These are phyloP conservation scores for Gynochthodes officinalis DNA, from an alignment of 257 asterid species.

Conservation along the genomic window DNA sequence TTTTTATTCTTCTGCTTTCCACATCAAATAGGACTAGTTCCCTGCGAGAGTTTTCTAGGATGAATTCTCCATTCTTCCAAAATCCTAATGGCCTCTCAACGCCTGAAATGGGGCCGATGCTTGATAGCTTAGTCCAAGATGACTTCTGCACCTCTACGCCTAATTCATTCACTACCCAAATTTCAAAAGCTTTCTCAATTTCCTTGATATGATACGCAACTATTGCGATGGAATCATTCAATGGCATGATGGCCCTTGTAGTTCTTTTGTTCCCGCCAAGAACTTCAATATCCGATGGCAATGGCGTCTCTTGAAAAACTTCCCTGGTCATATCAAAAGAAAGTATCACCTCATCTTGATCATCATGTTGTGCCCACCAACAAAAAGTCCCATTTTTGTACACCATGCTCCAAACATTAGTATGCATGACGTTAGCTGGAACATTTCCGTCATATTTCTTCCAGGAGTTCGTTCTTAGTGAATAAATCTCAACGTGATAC, in stretches of 20 bases:
- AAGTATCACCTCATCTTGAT: conserved; percentile 39
- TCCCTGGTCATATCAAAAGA: conserved; percentile 38
- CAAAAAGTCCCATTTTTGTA: conserved; percentile 44
- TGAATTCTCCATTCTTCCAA: conserved; percentile 32
- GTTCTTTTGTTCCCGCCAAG: conserved; percentile 42
- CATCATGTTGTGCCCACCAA: conserved; percentile 62
- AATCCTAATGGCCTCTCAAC: conserved; percentile 59
- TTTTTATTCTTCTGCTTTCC: conserved; percentile 17
- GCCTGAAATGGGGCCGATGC: conserved; percentile 43
- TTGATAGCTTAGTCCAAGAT: conserved; percentile 34
- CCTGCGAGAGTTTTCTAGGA: conserved; percentile 37
- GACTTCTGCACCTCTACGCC: conserved; percentile 22
- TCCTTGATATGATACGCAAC: conserved; percentile 39
- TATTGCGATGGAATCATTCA: conserved; percentile 37
- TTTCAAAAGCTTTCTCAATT: conserved; percentile 33
- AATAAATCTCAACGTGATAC: conserved; percentile 51
- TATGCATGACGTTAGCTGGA: conserved; percentile 46
- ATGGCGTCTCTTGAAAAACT: conserved; percentile 33
- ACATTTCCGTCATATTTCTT: conserved; percentile 27
- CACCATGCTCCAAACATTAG: conserved; percentile 55
- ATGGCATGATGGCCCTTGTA: conserved; percentile 45
- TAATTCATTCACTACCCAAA: conserved; percentile 43
- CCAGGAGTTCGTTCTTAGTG: conserved; percentile 37
- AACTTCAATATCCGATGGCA: conserved; percentile 35
- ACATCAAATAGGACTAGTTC: conserved; percentile 39